phyloP scores from a whole-genome alignment of 139 green algal genomes.

The Closterium sp. region DNA sequence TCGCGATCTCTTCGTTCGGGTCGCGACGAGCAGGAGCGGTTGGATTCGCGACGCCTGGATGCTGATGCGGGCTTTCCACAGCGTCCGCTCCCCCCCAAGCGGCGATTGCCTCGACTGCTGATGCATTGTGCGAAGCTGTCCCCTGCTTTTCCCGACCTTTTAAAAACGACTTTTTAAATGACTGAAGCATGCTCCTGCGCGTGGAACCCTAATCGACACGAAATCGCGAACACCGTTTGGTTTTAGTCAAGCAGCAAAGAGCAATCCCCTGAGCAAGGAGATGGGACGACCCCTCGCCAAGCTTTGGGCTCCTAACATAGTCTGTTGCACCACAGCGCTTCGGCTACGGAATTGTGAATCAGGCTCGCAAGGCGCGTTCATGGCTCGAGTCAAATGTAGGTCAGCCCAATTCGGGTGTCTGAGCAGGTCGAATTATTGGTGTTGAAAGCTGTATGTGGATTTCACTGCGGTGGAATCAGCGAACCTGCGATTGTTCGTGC shows the following conservation, averaged over 20 bases:
- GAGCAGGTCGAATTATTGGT: too few species aligned
- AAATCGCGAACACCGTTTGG: too few species aligned
- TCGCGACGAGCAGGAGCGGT: background rate
- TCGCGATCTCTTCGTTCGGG: background rate
- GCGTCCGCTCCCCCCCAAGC: background rate
- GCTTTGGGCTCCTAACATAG: background rate
- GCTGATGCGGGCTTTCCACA: background rate
- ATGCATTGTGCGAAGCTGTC: background rate
- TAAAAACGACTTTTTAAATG: slow-evolving; percentile 32
- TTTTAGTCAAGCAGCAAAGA: background rate
- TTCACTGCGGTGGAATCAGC: too few species aligned
- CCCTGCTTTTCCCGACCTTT: slow-evolving; percentile 19
- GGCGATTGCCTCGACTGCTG: background rate
- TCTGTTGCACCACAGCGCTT: too few species aligned
- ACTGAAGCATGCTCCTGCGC: slow-evolving; percentile 36
- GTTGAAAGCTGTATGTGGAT: too few species aligned
- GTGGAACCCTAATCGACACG: too few species aligned
- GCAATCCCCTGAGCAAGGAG: background rate
- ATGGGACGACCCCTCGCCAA: background rate
- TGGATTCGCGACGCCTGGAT: background rate
- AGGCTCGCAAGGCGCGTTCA: too few species aligned
- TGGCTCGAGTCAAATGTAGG: too few species aligned
- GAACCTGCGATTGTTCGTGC: too few species aligned
- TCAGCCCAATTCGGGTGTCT: too few species aligned
- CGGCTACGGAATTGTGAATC: too few species aligned